phyloP scores from a whole-genome alignment of 495 filamentous ascomycete genomes.

The Mytilinidion resinicola region DNA sequence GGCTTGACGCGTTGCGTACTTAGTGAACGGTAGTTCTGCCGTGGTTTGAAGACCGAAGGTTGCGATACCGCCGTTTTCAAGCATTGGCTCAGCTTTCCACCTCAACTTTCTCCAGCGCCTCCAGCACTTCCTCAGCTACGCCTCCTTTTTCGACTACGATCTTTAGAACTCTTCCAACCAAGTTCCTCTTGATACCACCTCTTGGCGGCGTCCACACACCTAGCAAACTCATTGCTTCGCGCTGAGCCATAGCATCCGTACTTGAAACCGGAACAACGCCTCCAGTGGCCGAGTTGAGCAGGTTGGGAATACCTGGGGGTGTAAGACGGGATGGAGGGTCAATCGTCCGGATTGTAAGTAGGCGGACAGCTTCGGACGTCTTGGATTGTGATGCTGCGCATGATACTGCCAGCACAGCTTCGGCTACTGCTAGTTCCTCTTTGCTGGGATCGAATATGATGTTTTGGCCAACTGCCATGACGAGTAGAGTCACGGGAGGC shows the following conservation, averaged over 20 bases:
- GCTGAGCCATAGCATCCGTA: constrained; percentile 39
- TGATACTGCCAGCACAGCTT: constrained; percentile 63
- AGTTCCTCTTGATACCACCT: constrained; percentile 64
- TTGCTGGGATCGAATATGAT: constrained; percentile 88
- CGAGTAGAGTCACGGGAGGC: constrained; percentile 83
- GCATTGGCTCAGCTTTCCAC: constrained; percentile 15
- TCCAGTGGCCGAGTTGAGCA: constrained; percentile 58
- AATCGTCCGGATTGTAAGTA: constrained; percentile 61
- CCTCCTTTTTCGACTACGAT: constrained; percentile 49
- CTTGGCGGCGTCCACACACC: constrained; percentile 74
- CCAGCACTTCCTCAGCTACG: constrained; percentile 77
- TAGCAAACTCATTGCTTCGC: constrained; percentile 52
- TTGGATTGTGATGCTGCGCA: constrained; percentile 36
- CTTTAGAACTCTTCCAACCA: constrained; percentile 56
- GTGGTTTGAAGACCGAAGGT: no score
- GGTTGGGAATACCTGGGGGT: constrained; percentile 61
- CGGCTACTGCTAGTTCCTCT: constrained; percentile 89
- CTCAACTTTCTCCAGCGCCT: constrained; percentile 57
- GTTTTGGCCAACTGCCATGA: constrained; percentile 77
- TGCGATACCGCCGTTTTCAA: background rate
- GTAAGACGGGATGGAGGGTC: constrained; percentile 67
- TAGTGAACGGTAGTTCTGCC: no score
- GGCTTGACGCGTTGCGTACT: no score
- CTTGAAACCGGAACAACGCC: constrained; percentile 38
- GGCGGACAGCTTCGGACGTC: constrained; percentile 37